These are phyloP conservation scores for Dothistroma pini DNA, from an alignment of 2,329 filamentous ascomycete species.

Conservation along the genomic window DNA sequence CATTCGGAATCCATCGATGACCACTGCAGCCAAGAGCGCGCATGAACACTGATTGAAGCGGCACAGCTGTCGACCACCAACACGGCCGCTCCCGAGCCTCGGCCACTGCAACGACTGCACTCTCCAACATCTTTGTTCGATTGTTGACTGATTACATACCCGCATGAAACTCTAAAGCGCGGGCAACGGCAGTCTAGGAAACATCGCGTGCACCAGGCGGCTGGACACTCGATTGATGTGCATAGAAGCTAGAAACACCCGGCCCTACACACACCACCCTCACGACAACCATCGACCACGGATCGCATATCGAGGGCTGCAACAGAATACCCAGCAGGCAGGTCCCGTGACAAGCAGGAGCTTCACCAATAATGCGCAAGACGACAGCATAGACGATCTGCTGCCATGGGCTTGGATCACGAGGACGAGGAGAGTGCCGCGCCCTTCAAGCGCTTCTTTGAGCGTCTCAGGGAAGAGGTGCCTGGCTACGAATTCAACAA, in stretches of 20 bases:
- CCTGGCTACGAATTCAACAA: constrained; percentile 38
- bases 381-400: not conserved
- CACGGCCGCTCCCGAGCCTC: not conserved
- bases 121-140: too few relatives aligned
- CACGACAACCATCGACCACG: not conserved
- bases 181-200: too few relatives aligned
- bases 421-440: constrained; percentile 16
- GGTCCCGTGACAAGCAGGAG: not conserved
- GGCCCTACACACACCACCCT: not conserved
- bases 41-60: not conserved
- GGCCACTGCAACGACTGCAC: too few relatives aligned
- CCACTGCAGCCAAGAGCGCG: too few relatives aligned
- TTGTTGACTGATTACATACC: not conserved
- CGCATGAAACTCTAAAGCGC: not conserved
- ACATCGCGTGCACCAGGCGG: too few relatives aligned
- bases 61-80: not conserved
- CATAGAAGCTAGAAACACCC: too few relatives aligned
- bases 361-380: constrained; percentile 1
- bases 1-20: not conserved
- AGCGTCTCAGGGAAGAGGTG: constrained; percentile 34
- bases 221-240: too few relatives aligned
- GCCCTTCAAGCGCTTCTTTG: constrained; percentile 32
- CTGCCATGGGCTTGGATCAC: constrained; percentile 10
- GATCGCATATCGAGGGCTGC: not conserved
- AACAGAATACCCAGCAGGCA: not conserved